These are phyloP conservation scores for Penicillium sp. DNA, from an alignment of 2,329 filamentous ascomycete genomes.

Conservation along the genomic window DNA sequence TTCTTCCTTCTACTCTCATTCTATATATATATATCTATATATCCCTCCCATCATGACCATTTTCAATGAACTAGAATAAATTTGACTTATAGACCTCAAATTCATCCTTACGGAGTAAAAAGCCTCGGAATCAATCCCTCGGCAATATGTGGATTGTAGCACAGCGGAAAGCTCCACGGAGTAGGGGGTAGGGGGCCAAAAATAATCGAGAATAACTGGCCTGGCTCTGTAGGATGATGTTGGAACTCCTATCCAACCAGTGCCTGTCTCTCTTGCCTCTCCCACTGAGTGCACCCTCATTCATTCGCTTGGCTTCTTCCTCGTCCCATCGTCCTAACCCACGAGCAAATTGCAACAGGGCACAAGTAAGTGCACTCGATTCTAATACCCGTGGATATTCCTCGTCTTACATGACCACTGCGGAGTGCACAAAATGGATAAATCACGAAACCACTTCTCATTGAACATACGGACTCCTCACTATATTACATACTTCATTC, in stretches of 20 bases:
- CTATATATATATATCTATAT: no score
- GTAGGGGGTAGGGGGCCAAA: not conserved
- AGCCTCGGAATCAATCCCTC: not conserved
- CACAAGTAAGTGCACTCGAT: not conserved
- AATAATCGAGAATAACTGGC: not conserved
- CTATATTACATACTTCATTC: not conserved
- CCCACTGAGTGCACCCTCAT: not conserved
- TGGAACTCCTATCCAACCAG: not conserved
- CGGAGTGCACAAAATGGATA: not conserved
- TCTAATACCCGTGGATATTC: not conserved
- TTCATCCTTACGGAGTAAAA: no score
- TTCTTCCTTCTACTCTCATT: not conserved
- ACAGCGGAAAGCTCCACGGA: not conserved
- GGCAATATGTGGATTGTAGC: not conserved
- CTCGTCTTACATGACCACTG: not conserved
- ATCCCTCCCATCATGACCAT: rapidly evolving
- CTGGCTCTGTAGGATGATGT: no score
- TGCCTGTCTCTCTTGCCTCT: not conserved
- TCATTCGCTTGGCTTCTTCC: not conserved
- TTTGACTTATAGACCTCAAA: not conserved
- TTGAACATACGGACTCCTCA: not conserved
- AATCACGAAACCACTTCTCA: not conserved
- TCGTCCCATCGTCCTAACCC: no score
- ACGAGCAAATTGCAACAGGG: not conserved
- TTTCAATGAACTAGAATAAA: not conserved